Base-by-base conservation (phyloP, 2,329 filamentous ascomycete species). In the Fusarium nygamai region DNA sequence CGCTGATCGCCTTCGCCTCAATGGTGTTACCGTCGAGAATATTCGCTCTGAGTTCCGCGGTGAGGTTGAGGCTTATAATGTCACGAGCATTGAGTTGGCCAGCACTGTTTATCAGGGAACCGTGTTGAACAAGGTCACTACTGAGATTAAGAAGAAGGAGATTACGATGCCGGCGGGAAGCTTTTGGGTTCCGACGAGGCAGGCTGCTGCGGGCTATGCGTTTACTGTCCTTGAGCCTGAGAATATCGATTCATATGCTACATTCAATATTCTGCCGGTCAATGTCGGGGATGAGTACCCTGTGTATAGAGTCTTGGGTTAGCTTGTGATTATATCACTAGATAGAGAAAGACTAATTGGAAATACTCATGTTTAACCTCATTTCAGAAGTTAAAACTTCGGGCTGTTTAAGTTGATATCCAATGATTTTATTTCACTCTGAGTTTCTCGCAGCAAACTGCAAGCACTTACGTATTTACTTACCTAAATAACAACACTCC, bases 211-310 rank as follows among this genome's bases (percentile, higher is more conserved):
- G 1, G 79, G 73, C 1, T 72, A 78, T 22, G 78, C 76, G 1
- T 80, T 80, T 4, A 71, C 76, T 5, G 70, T 77, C 8, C 67
- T 80, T 19, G 79, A 80, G 58, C 79, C 79, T 0, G 79, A 80
- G 60, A 76, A 73, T 14, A 72, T 78, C 6, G 79, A 80, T 38
- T 77, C 72, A 0, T 80, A 78, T 43, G 72, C 72, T 3, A 75
- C 73, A 0, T 80, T 80, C 3, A 77, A 75, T 22, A 74, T 80
- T 0, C 24, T 80, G 7, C 78, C 78, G 0, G 73, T 79, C 0
- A 69, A 54, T 17, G 67, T 38, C 6, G 79, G 78, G 3, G 76
- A 79, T 9, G 79, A 80, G 48, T 80, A 80, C 31, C 78, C 78
- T 7, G 74, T 81, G 0, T 81, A 80, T 43, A 74, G 79, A 51